Evolutionary conservation across 2,329 filamentous ascomycete species (phyloP).

Genomic region (Penicillium sp.): DNA sequence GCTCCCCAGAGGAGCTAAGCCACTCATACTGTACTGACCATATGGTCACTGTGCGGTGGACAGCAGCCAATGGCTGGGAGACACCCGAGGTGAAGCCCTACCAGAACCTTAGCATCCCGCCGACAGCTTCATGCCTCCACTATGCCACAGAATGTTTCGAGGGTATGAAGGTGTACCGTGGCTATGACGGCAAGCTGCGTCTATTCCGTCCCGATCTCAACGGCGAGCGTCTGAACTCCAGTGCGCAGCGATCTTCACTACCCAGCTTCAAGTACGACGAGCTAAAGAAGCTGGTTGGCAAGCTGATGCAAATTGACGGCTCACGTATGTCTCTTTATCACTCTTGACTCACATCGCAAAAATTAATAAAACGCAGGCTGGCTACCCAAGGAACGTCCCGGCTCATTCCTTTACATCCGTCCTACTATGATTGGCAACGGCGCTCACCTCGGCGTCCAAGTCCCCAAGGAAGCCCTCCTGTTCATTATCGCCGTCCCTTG

Average conservation of each 20-base stretch:
- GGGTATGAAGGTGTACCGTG: slow-evolving; percentile 72
- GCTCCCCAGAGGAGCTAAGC: slow-evolving; percentile 42
- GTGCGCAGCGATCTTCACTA: slow-evolving; percentile 66
- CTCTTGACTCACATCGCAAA: not conserved
- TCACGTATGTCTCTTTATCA: slow-evolving; percentile 43
- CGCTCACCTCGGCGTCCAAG: slow-evolving; percentile 75
- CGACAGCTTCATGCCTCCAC: slow-evolving; percentile 78
- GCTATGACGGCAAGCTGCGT: slow-evolving; percentile 69
- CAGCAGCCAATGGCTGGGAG: slow-evolving; percentile 65
- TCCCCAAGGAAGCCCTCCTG: slow-evolving; percentile 80
- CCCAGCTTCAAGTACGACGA: slow-evolving; percentile 71
- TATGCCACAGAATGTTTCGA: slow-evolving; percentile 93
- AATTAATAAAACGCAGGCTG: slow-evolving; percentile 56
- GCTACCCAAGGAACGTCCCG: slow-evolving; percentile 65
- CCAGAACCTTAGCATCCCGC: slow-evolving; percentile 74
- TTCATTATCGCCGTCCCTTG: slow-evolving; percentile 68
- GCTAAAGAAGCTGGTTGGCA: slow-evolving; percentile 71
- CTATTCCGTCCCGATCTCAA: slow-evolving; percentile 78
- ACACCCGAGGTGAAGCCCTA: slow-evolving; percentile 74
- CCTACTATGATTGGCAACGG: slow-evolving; percentile 86
- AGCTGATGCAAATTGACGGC: slow-evolving; percentile 68
- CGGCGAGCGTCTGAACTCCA: slow-evolving; percentile 61
- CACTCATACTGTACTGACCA: slow-evolving; percentile 70
- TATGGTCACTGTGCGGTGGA: slow-evolving; percentile 79
- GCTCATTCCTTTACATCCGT: slow-evolving; percentile 77